phyloP scores from a whole-genome alignment of 2,329 filamentous ascomycete genomes.

The Penicillium concentricum region DNA sequence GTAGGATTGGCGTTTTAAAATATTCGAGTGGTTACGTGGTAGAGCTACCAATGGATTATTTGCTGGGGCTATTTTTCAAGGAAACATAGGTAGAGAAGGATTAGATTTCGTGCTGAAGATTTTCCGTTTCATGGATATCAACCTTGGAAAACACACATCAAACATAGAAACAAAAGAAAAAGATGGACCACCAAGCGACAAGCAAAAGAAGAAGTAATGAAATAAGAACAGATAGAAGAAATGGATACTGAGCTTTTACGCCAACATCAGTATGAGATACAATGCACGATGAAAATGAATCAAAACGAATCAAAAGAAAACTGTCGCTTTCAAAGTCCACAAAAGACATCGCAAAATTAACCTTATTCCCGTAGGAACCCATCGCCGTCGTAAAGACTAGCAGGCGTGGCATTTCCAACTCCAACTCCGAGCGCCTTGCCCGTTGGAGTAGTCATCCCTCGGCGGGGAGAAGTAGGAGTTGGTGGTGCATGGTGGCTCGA shows the following conservation, averaged over 20 bases:
- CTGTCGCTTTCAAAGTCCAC: not conserved
- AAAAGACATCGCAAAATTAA: not conserved
- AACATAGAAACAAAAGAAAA: conserved; percentile 1
- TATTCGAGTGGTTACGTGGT: not conserved
- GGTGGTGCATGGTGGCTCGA: conserved; percentile 11
- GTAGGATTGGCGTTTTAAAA: conserved; percentile 2
- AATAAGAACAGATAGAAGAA: not conserved
- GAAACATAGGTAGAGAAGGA: not conserved
- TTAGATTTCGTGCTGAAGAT: conserved; percentile 19
- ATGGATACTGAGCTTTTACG: not conserved
- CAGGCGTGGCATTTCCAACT: conserved; percentile 40
- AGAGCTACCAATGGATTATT: not conserved
- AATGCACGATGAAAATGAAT: not conserved
- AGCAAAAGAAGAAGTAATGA: not conserved
- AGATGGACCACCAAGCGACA: conserved; percentile 5
- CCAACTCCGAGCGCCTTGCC: conserved; percentile 30
- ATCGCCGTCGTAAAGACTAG: conserved; percentile 48
- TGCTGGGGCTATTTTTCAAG: not conserved
- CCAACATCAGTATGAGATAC: not conserved
- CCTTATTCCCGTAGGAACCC: conserved; percentile 39
- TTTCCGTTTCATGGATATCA: conserved; percentile 21
- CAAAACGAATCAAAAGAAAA: not conserved
- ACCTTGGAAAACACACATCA: conserved; percentile 4
- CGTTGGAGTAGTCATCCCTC: conserved; percentile 29
- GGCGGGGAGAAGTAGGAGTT: conserved; percentile 17